Evolutionary conservation across 345 rosid genomes (phyloP).

Genomic region (Salix udensis): DNA sequence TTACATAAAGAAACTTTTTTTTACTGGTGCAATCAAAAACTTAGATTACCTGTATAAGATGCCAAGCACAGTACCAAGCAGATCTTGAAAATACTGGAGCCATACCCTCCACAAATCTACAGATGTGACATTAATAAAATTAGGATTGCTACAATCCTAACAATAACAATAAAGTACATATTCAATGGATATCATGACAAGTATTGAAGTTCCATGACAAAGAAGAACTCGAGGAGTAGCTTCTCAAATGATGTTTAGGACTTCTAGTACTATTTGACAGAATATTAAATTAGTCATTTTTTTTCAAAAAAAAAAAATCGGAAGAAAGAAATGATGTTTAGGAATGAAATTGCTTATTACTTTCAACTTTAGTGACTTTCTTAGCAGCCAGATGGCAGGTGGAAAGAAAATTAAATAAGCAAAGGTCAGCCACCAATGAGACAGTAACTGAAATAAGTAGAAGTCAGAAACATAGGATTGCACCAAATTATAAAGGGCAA

Average conservation of each 20-base stretch:
- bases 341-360: neutral
- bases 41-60: slow-evolving; percentile 82
- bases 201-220: neutral
- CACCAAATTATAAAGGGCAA: neutral
- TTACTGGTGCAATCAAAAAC: neutral
- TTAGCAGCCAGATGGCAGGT: neutral
- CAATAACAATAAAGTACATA: neutral
- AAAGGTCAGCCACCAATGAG: neutral
- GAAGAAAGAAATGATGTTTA: neutral
- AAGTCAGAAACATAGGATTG: neutral
- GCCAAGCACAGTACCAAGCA: slow-evolving; percentile 99
- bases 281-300: neutral
- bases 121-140: slow-evolving; percentile 10
- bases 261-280: neutral
- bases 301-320: neutral
- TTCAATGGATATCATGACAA: neutral
- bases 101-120: slow-evolving; percentile 98
- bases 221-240: neutral
- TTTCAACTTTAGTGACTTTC: neutral
- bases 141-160: neutral
- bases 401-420: neutral
- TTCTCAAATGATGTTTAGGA: neutral
- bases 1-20: neutral
- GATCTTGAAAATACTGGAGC: slow-evolving; percentile 98
- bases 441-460: neutral